Conservation (phyloP, 2,329 filamentous ascomycete genomes). For the Ceratocystis harringtonii region DNA sequence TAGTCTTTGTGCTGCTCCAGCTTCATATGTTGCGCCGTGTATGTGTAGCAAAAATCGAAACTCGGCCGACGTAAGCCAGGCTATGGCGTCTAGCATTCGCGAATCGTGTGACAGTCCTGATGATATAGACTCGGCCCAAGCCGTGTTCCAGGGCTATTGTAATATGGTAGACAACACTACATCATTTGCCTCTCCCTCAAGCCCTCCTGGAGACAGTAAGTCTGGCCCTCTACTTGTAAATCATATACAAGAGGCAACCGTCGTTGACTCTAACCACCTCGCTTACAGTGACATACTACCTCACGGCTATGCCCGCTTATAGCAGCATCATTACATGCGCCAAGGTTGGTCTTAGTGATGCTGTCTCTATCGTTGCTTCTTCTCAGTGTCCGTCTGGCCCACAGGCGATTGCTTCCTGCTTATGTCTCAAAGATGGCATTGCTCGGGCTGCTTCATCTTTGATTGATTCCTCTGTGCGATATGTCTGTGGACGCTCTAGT, state of each 20-base stretch:
- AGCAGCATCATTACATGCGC: slow-evolving; percentile 32
- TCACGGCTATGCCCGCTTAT: slow-evolving; percentile 36
- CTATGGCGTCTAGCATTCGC: slow-evolving; percentile 30
- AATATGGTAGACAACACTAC: slow-evolving; percentile 35
- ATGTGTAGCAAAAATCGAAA: slow-evolving; percentile 38
- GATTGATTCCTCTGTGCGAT: slow-evolving; percentile 32
- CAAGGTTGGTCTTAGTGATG: slow-evolving; percentile 25
- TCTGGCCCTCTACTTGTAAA: slow-evolving; percentile 13
- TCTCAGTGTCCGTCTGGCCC: slow-evolving; percentile 24
- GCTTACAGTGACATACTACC: slow-evolving; percentile 37
- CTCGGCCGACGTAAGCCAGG: slow-evolving; percentile 29
- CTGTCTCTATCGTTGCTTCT: slow-evolving; percentile 2
- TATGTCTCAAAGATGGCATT: slow-evolving; percentile 36
- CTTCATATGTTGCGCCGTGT: slow-evolving; percentile 34
- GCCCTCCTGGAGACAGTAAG: slow-evolving; percentile 38
- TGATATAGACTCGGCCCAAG: slow-evolving; percentile 29
- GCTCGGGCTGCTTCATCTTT: slow-evolving; percentile 28
- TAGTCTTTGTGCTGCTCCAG: slow-evolving; percentile 27
- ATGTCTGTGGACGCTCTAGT: slow-evolving; percentile 30
- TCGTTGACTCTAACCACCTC: not conserved
- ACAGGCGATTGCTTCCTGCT: slow-evolving; percentile 37
- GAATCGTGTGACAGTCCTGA: slow-evolving; percentile 33
- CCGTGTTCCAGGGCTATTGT: slow-evolving; percentile 38
- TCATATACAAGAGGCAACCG: not conserved
- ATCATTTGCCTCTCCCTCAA: slow-evolving; percentile 31